Conservation (phyloP, 495 filamentous ascomycete species). For the Melanomma pulvis-pyrius region DNA sequence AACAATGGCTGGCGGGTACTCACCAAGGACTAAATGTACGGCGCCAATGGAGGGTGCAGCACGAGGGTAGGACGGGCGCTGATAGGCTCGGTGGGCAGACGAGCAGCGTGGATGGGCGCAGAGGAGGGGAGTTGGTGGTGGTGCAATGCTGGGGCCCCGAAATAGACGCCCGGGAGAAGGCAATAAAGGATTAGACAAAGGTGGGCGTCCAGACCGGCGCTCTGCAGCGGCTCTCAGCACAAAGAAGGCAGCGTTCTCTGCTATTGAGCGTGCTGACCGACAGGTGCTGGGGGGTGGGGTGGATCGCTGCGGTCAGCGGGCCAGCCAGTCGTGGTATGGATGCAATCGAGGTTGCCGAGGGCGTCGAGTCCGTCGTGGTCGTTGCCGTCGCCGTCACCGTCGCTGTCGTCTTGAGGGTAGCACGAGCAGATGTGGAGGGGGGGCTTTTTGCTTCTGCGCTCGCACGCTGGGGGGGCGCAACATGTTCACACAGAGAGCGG, state of each 20-base stretch:
- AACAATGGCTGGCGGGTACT: slow-evolving; percentile 42
- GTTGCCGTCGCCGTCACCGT: not conserved
- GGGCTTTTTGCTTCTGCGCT: not conserved
- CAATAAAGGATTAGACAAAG: slow-evolving; percentile 36
- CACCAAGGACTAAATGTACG: slow-evolving; percentile 33
- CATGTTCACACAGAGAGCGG: no score
- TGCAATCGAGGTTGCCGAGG: not conserved
- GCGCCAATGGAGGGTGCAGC: slow-evolving; percentile 33
- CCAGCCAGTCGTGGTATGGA: not conserved
- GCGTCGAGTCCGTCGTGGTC: not conserved
- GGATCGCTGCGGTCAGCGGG: not conserved
- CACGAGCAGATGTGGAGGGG: not conserved
- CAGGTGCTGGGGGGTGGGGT: not conserved
- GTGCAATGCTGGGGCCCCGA: slow-evolving; percentile 28
- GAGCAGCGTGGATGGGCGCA: slow-evolving; percentile 19
- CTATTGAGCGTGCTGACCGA: not conserved
- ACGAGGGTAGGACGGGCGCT: slow-evolving; percentile 28
- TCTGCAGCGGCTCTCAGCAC: not conserved
- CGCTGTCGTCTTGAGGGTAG: not conserved
- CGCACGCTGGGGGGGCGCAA: not conserved
- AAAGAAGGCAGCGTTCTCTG: not conserved
- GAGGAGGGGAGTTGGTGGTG: slow-evolving; percentile 10
- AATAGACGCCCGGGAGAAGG: slow-evolving; percentile 47
- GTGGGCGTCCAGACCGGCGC: slow-evolving; percentile 30
- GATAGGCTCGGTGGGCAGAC: slow-evolving; percentile 40